A percentile compares a stretch with the other conserved stretches of the same genome.
These are phyloP conservation scores for Aspergillus steynii DNA, from an alignment of 495 filamentous ascomycete genomes.

Conservation along the genomic window DNA sequence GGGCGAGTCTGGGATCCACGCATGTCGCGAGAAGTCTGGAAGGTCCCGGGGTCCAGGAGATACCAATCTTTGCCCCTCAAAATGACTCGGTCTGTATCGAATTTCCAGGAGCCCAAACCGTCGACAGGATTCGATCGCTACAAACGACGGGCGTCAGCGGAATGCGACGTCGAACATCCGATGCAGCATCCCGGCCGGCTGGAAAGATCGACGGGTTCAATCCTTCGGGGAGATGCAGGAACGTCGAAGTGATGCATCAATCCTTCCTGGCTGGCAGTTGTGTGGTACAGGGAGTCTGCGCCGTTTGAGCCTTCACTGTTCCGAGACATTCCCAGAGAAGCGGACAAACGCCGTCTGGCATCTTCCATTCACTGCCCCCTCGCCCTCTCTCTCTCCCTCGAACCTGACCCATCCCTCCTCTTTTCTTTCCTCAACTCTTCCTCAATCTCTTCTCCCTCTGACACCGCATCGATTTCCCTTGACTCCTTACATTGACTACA, in stretches of 20 bases:
- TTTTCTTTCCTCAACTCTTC: background rate
- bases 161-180: conserved; percentile 1
- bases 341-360: background rate
- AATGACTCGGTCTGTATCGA: background rate
- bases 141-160: background rate
- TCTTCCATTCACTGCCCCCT: background rate
- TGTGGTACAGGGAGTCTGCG: background rate
- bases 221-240: background rate
- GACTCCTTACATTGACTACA: background rate
- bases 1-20: background rate
- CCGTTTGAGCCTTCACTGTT: background rate
- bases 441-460: conserved; percentile 1
- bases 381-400: background rate
- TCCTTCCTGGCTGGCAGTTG: background rate
- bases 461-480: background rate
- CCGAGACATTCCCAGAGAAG: too few species aligned
- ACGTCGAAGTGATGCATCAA: background rate
- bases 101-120: background rate
- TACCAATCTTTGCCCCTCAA: background rate
- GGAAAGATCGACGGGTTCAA: background rate
- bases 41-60: background rate
- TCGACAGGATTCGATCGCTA: background rate
- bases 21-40: background rate
- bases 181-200: background rate
- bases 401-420: background rate